Evolutionary conservation across 371 early-diverging fungal genomes (phyloP), one percentile per base, ranked within the genome.

Genomic region (Mortierella sp.): DNA sequence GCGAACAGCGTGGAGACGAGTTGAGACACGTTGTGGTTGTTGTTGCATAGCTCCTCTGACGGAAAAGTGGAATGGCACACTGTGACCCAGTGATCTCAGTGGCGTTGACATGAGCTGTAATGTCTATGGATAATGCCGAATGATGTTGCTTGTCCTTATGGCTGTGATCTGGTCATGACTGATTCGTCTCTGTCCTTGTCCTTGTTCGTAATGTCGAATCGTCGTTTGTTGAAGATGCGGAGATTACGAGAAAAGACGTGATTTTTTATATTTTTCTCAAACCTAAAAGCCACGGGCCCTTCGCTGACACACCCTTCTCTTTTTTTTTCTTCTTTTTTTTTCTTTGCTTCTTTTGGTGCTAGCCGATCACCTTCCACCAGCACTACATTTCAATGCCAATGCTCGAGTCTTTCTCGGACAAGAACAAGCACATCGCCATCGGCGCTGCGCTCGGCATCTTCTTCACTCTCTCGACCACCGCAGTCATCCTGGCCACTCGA

Each of bases 391-490:
- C 8, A 50, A 19, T 42, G 57, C 68, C 38, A 28, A 84, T 85
- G 86, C 75, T 85, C 26, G 82, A 85, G 52, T 78, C 87, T 13
- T 52, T 86, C 26, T 80, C 87, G 78, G 83, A 86, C 65, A 80
- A 71, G 78, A 86, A 73, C 73, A 86, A 86, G 71, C 80, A 86
- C 80, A 82, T 86, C 73, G 87, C 83, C 57, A 77, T 86, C 42
- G 87, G 87, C 34, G 87, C 83, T 38, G 83, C 87, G 48, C 76
- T 86, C 34, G 87, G 87, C 34, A 58, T 82, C 50, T 78, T 86
- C 73, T 82, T 86, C 74, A 86, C 87, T 4, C 80, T 86, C 73
- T 86, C 87, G 0, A 86, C 87, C 21, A 82, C 83, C 6, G 87
- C 87, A 6, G 75, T 86, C 47, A 65, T 82, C 9, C 78, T 86